These are phyloP conservation scores for Aureobasidium melanogenum DNA, from an alignment of 2,329 filamentous ascomycete genomes.

Conservation along the genomic window DNA sequence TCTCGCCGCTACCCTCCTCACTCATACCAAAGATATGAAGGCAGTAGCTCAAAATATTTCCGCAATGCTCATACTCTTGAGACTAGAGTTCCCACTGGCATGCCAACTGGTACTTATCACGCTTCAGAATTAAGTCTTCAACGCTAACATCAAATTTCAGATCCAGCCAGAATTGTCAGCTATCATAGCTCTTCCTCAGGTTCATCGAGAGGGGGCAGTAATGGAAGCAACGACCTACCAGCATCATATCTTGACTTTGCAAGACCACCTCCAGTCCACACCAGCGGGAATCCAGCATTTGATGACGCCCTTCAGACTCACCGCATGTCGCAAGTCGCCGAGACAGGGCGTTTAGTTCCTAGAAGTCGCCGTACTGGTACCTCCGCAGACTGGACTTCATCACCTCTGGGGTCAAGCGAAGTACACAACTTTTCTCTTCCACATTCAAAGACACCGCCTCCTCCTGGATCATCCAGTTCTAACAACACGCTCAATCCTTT, in stretches of 20 bases:
- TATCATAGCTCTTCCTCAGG: slow-evolving; percentile 12
- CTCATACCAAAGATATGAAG: slow-evolving; percentile 29
- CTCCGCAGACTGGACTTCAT: slow-evolving; percentile 30
- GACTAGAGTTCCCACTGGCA: slow-evolving; percentile 1
- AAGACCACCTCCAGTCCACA: slow-evolving; percentile 20
- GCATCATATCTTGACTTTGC: not conserved
- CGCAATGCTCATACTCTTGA: slow-evolving; percentile 6
- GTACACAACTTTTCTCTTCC: slow-evolving; percentile 6
- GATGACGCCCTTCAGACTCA: slow-evolving; percentile 35
- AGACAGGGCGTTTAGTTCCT: slow-evolving; percentile 40
- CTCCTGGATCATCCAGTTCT: slow-evolving; percentile 4
- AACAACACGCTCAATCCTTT: not conserved
- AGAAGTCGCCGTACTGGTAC: slow-evolving; percentile 29
- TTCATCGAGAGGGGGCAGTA: slow-evolving; percentile 17
- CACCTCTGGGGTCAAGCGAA: not conserved
- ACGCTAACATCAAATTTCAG: slow-evolving; percentile 10
- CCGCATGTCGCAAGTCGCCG: slow-evolving; percentile 41
- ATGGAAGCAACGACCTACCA: slow-evolving; percentile 16
- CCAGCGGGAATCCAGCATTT: slow-evolving; percentile 20
- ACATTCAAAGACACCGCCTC: not conserved
- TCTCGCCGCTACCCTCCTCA: slow-evolving; percentile 25
- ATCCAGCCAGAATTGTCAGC: slow-evolving; percentile 1
- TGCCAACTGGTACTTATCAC: not conserved
- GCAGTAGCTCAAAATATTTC: slow-evolving; percentile 17
- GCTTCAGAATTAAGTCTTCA: too few relatives aligned